These are phyloP conservation scores for Lomentospora prolificans DNA, from an alignment of 2,329 filamentous ascomycete genomes.

Conservation along the genomic window DNA sequence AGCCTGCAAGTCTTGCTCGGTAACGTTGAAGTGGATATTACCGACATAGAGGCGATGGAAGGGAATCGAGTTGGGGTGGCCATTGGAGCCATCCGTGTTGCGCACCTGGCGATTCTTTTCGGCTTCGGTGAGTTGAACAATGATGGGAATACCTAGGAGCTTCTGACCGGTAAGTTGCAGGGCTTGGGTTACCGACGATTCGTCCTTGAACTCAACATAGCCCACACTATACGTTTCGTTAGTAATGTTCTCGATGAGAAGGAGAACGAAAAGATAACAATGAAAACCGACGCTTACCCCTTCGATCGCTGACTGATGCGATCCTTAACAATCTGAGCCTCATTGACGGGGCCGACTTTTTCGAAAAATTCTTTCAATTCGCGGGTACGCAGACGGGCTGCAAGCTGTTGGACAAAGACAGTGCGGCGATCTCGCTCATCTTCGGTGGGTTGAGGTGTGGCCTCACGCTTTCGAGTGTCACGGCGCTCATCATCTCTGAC, in stretches of 20 bases:
- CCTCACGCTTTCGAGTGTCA: slow-evolving; percentile 40
- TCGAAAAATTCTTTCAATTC: slow-evolving; percentile 94
- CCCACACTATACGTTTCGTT: slow-evolving; percentile 60
- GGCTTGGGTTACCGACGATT: slow-evolving; percentile 86
- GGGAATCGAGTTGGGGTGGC: slow-evolving; percentile 72
- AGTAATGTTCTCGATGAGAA: slow-evolving; percentile 19
- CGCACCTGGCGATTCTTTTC: slow-evolving; percentile 98
- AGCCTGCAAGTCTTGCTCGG: slow-evolving; percentile 87
- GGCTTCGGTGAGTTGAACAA: slow-evolving; percentile 95
- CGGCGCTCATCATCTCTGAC: slow-evolving; percentile 27
- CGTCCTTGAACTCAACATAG: slow-evolving; percentile 97
- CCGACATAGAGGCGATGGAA: slow-evolving; percentile 98
- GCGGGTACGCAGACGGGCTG: slow-evolving; percentile 81
- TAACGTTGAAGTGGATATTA: slow-evolving; percentile 99
- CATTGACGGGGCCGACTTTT: slow-evolving; percentile 86
- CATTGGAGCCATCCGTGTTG: slow-evolving; percentile 59
- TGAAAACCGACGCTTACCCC: slow-evolving; percentile 52
- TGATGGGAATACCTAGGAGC: slow-evolving; percentile 96
- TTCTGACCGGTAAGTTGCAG: slow-evolving; percentile 98
- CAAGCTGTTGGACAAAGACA: slow-evolving; percentile 96
- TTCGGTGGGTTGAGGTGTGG: slow-evolving; percentile 70
- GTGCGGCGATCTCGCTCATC: slow-evolving; percentile 95
- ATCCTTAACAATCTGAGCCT: slow-evolving; percentile 98
- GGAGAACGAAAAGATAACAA: not conserved
- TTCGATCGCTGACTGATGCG: slow-evolving; percentile 94